These are phyloP conservation scores for Candida pseudoviswanathii DNA, from an alignment of 1,139 yeast genomes.

Conservation along the genomic window DNA sequence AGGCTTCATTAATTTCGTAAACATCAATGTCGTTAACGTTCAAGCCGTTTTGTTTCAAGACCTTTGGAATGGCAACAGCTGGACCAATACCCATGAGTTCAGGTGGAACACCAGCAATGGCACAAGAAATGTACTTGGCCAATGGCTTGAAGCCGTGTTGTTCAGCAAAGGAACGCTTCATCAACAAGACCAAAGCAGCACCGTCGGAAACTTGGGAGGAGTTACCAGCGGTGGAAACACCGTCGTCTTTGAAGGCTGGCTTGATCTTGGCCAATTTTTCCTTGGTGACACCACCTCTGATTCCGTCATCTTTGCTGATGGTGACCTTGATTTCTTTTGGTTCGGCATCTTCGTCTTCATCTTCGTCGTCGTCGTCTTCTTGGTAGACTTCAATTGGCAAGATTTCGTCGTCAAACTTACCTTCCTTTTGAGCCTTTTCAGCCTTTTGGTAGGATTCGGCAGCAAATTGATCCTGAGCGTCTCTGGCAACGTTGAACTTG, in stretches of 20 bases:
- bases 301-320: conserved; percentile 34
- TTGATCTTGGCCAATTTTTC: conserved; percentile 31
- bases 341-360: conserved; percentile 15
- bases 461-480: conserved; percentile 54
- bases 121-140: conserved; percentile 40
- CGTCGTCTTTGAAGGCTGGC: conserved; percentile 38
- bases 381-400: conserved; percentile 35
- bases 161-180: conserved; percentile 37
- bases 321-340: conserved; percentile 23
- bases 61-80: conserved; percentile 38
- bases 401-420: conserved; percentile 39
- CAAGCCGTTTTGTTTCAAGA: conserved; percentile 21
- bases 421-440: conserved; percentile 32
- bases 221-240: conserved; percentile 44
- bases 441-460: conserved; percentile 38
- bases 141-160: conserved; percentile 34
- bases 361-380: conserved; percentile 24
- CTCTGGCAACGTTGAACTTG: conserved; percentile 60
- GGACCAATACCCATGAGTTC: conserved; percentile 46
- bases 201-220: conserved; percentile 47
- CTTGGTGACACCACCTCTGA: conserved; percentile 28
- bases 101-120: conserved; percentile 41
- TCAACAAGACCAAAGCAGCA: conserved; percentile 40
- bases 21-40: conserved; percentile 16
- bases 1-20: conserved; percentile 19